Conservation (phyloP, 805 yeast species). For the Yamadazyma olivae region DNA sequence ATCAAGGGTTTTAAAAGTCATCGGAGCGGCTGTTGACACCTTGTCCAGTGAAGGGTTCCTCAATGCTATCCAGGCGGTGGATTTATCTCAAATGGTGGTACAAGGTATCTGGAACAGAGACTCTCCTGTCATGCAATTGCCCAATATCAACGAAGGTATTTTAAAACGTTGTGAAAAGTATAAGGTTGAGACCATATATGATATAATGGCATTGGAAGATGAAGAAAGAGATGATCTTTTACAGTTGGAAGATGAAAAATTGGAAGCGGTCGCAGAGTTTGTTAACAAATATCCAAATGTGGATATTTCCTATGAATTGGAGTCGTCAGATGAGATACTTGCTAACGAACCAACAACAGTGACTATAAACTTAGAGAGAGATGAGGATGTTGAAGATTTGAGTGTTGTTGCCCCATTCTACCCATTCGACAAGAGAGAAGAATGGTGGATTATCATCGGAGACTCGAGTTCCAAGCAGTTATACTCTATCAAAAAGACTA, state of each 20-base stretch:
- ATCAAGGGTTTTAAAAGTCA: conserved; percentile 44
- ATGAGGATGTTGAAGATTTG: conserved; percentile 71
- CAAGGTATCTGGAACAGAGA: conserved; percentile 87
- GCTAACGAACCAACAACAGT: conserved; percentile 51
- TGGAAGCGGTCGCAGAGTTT: conserved; percentile 75
- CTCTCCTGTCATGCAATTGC: conserved; percentile 76
- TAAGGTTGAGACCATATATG: conserved; percentile 71
- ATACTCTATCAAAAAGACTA: conserved; percentile 68
- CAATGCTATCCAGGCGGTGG: conserved; percentile 81
- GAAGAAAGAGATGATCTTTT: conserved; percentile 65
- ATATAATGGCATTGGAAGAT: conserved; percentile 77
- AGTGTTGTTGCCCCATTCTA: conserved; percentile 56
- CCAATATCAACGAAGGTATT: conserved; percentile 53
- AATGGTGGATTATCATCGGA: conserved; percentile 90
- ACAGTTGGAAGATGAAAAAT: conserved; percentile 46
- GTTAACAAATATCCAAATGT: conserved; percentile 88
- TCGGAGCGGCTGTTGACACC: conserved; percentile 70
- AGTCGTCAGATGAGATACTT: conserved; percentile 32
- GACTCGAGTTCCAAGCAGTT: conserved; percentile 56
- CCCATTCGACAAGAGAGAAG: conserved; percentile 61
- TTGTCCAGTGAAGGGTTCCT: conserved; percentile 77
- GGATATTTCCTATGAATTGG: conserved; percentile 59
- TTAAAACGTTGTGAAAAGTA: conserved; percentile 52
- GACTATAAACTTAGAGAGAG: conserved; percentile 53
- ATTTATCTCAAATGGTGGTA: conserved; percentile 79